Percentiles rank a stretch among this genome's conserved stretches.
Conservation (phyloP, 2,329 filamentous ascomycete genomes). For the Fonsecaea pugnacius region DNA sequence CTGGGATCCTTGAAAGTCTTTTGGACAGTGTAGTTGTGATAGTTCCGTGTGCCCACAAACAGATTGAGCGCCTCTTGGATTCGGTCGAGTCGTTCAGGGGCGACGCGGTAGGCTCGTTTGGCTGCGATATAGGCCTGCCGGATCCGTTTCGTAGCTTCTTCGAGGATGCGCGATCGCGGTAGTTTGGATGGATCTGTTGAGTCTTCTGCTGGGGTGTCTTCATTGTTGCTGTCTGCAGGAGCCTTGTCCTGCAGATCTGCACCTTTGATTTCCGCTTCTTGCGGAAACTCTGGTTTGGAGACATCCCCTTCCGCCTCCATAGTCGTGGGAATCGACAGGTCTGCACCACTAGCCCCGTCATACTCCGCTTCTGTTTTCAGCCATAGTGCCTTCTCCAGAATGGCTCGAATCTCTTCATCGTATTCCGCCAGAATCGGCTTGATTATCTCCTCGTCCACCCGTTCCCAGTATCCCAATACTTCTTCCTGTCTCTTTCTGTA, state of each 20-base stretch:
- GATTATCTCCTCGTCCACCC: conserved; percentile 79
- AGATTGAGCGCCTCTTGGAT: conserved; percentile 74
- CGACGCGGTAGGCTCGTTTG: conserved; percentile 83
- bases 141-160: conserved; percentile 71
- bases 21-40: conserved; percentile 96
- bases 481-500: conserved; percentile 74
- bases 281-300: neutral
- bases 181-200: conserved; percentile 12
- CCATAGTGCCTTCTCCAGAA: conserved; percentile 47
- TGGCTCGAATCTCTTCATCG: conserved; percentile 46
- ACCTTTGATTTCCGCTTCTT: neutral
- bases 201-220: conserved; percentile 13
- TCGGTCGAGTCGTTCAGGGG: conserved; percentile 69
- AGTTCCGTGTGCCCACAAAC: conserved; percentile 86
- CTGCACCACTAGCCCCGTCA: neutral
- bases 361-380: conserved; percentile 37
- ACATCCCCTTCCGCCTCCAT: conserved; percentile 26
- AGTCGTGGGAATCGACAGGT: neutral
- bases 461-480: conserved; percentile 78
- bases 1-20: conserved; percentile 81
- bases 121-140: conserved; percentile 81
- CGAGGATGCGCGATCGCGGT: conserved; percentile 52
- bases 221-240: conserved; percentile 13
- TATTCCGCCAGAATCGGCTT: conserved; percentile 64
- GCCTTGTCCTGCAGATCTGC: neutral